Evolutionary conservation across 2,329 filamentous ascomycete species (phyloP), one percentile per base, ranked within the genome.

Genomic region (Venturia aucupariae): DNA sequence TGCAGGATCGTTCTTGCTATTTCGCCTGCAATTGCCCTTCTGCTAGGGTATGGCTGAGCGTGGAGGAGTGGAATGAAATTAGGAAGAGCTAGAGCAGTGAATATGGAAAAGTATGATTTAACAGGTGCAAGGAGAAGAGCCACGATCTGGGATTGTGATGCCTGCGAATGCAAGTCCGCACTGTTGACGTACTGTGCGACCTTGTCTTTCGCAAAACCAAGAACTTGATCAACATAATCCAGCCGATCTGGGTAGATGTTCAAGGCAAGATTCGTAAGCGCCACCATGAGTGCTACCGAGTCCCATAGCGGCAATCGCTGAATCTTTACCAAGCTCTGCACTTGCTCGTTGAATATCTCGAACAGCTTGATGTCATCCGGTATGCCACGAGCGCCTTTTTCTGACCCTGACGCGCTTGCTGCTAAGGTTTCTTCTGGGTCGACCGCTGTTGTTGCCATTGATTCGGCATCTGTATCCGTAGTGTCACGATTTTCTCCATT

Each of bases 281-380:
- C 99, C n/a, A 96, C 93, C 55, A 97, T 81, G 51, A 99, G 80
- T 11, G 92, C 94, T 70, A 96, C 94, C 22, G 90, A 96, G 74
- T 99, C 95, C 75, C 96, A 92, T 68, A 99, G 93, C 0, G 92
- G 89, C 62, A 99, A 82, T 69, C 91, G 88, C 72, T 97, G 91
- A 62, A 90, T 90, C 76, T 92, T 93, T 67, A 97, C 92, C 62
- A 99, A 81, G 71, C 93, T 92, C 72, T 95, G 89, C 67, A 97
- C 94, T 75, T 97, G 94, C 62, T 92, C 88, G 72, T 97, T 96
- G 81, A 97, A 99, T 66, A 97, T 90, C 76, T 97, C 92, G 75
- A 97, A 97, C 30, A 99, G 84, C 76, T 90, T 93, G 65, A 96
- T 86, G 70, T 91, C 88, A 62, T 87, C 83, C 0, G 88, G 87